Evolutionary conservation across 352 stramenopile species (phyloP).

Genomic region (Blastocystis sp.): DNA sequence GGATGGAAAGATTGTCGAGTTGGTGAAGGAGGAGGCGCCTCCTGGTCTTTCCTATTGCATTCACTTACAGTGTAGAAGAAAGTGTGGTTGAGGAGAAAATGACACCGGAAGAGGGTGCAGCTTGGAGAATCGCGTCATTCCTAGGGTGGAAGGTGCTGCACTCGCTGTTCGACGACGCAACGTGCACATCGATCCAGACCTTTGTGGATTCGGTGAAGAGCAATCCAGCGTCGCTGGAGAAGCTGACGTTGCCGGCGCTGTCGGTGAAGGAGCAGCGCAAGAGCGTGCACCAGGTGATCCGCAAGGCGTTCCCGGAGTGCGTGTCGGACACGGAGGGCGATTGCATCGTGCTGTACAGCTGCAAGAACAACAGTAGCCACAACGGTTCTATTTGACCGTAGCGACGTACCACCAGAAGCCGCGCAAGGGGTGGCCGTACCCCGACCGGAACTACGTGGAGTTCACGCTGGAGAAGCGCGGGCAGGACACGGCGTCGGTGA

Average conservation of each 20-base stretch:
- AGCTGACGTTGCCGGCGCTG: not conserved
- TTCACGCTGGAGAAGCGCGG: slow-evolving; percentile 53
- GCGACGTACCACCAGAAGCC: slow-evolving; percentile 14
- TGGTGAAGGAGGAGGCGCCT: slow-evolving; percentile 12
- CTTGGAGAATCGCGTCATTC: not conserved
- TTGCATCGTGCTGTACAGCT: slow-evolving; percentile 17
- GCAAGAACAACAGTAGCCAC: slow-evolving; percentile 37
- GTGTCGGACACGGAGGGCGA: slow-evolving; percentile 40
- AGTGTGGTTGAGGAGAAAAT: slow-evolving; percentile 27
- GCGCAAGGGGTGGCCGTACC: slow-evolving; percentile 18
- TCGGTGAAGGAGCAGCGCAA: slow-evolving; percentile 2
- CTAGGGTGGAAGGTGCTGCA: slow-evolving; percentile 41
- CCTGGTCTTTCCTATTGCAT: slow-evolving; percentile 11
- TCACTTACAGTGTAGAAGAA: slow-evolving; percentile 19
- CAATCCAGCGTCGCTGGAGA: not conserved
- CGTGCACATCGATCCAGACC: slow-evolving; percentile 9
- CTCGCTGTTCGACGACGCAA: not conserved
- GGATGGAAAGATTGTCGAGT: slow-evolving; percentile 44
- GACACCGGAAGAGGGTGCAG: slow-evolving; percentile 44
- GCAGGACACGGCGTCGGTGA: slow-evolving; percentile 43
- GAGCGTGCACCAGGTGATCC: slow-evolving; percentile 63
- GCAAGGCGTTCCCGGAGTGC: slow-evolving; percentile 7
- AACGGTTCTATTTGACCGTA: slow-evolving; percentile 26
- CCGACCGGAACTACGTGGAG: slow-evolving; percentile 56
- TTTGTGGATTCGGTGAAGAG: slow-evolving; percentile 17